Conservation (phyloP, 768 basidiomycete genomes). For the Amanita rubescens region DNA sequence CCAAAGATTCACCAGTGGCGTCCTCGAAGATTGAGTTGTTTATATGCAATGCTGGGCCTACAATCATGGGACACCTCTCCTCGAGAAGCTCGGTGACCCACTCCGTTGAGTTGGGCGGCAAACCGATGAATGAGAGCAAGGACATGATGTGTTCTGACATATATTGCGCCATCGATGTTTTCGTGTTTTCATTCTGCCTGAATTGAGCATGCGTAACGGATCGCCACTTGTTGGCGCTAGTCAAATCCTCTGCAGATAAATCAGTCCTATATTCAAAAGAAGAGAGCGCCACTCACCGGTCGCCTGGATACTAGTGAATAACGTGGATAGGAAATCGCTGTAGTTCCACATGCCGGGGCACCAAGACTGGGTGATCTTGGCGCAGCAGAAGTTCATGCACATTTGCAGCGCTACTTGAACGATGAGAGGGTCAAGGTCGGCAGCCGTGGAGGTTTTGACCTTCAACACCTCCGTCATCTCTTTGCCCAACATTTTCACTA, state of each 20-base stretch:
- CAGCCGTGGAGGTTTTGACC: constrained; percentile 15
- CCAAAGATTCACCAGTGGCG: background rate
- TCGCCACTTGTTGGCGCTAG: constrained; percentile 19
- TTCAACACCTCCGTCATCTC: constrained; percentile 24
- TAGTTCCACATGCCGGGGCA: constrained; percentile 37
- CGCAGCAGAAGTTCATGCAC: constrained; percentile 30
- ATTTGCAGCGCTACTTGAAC: constrained; percentile 34
- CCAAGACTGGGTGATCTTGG: constrained; percentile 34
- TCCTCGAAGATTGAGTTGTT: constrained; percentile 6
- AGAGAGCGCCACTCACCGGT: constrained; percentile 21
- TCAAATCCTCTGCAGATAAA: constrained; percentile 10
- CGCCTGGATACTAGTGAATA: constrained; percentile 30
- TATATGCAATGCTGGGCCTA: constrained; percentile 2
- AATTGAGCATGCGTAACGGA: constrained; percentile 20
- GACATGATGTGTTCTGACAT: constrained; percentile 1
- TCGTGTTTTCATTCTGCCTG: background rate
- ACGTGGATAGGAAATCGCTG: constrained; percentile 27
- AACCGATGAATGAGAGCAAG: constrained; percentile 1
- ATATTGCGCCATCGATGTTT: background rate
- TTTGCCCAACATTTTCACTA: constrained; percentile 26
- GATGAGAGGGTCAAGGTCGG: constrained; percentile 25
- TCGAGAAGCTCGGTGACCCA: constrained; percentile 3
- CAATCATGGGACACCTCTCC: constrained; percentile 6
- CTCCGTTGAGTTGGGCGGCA: background rate
- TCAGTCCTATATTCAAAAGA: background rate